phyloP scores from a whole-genome alignment of 2,329 filamentous ascomycete genomes.

The Cytospora leucostoma region DNA sequence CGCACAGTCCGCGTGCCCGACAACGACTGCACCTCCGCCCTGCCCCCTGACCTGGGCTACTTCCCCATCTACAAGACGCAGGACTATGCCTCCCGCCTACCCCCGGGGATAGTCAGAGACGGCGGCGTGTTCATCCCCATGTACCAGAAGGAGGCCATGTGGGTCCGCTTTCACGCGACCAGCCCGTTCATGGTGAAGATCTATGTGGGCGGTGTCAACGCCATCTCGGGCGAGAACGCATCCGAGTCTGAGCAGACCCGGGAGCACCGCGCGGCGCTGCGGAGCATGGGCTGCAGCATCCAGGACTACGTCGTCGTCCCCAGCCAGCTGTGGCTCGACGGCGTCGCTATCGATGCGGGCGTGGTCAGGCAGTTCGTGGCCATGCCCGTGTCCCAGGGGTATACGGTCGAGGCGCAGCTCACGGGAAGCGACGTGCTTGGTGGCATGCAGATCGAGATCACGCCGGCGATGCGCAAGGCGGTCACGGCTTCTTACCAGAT shows the following conservation, averaged over 20 bases:
- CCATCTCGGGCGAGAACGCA: conserved; percentile 40
- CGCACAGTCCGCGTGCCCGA: conserved; percentile 13
- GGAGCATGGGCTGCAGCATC: conserved; percentile 22
- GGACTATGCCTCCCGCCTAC: conserved; percentile 5
- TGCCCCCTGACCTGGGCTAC: not conserved
- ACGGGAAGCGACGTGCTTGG: conserved; percentile 43
- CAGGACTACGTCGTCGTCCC: conserved; percentile 42
- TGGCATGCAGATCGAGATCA: conserved; percentile 48
- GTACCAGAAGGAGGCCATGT: conserved; percentile 46
- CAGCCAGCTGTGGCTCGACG: conserved; percentile 44
- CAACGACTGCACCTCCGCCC: not conserved
- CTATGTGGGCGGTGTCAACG: conserved; percentile 44
- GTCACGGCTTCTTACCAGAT: not conserved
- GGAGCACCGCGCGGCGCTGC: conserved; percentile 11
- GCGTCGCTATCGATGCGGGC: conserved; percentile 39
- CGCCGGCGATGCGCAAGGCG: not conserved
- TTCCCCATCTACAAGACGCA: conserved; percentile 11
- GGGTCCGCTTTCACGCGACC: conserved; percentile 37
- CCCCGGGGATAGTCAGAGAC: not conserved
- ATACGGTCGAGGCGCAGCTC: conserved; percentile 48
- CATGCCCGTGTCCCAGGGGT: conserved; percentile 44
- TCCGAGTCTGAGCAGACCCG: conserved; percentile 27
- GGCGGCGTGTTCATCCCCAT: conserved; percentile 40
- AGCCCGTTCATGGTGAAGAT: conserved; percentile 42
- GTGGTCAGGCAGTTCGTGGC: conserved; percentile 51